These are phyloP conservation scores for Orbilia brochopaga DNA, from an alignment of 2,329 filamentous ascomycete genomes.

Conservation along the genomic window DNA sequence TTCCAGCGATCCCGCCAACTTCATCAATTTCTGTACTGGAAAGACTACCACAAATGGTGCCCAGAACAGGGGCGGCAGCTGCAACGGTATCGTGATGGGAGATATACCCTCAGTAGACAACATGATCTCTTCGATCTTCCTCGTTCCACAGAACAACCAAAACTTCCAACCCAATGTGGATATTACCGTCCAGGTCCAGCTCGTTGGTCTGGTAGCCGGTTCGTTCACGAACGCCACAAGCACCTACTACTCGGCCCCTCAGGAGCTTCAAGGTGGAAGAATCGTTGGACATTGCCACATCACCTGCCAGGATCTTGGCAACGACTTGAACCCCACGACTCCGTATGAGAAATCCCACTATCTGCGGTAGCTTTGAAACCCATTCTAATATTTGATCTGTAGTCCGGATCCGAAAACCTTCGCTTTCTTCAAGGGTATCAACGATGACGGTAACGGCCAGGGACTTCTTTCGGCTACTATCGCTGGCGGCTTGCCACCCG, in stretches of 20 bases:
- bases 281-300: conserved; percentile 63
- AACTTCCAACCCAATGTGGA: conserved; percentile 58
- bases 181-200: conserved; percentile 63
- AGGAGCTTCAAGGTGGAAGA: conserved; percentile 60
- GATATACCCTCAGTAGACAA: conserved; percentile 62
- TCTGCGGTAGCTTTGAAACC: too few relatives aligned
- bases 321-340: conserved; percentile 57
- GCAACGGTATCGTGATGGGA: conserved; percentile 68
- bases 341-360: conserved; percentile 51
- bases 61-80: conserved; percentile 63
- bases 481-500: conserved; percentile 61
- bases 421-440: conserved; percentile 67
- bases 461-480: conserved; percentile 61
- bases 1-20: conserved; percentile 63
- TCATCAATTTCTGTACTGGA: conserved; percentile 67
- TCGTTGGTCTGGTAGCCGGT: conserved; percentile 63
- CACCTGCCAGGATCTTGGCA: conserved; percentile 62
- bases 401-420: conserved; percentile 58
- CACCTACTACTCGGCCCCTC: conserved; percentile 66
- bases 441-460: conserved; percentile 62
- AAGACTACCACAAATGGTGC: conserved; percentile 65
- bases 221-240: conserved; percentile 64
- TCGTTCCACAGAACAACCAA: conserved; percentile 60
- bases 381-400: conserved; percentile 6
- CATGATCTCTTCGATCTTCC: conserved; percentile 66